phyloP scores from a whole-genome alignment of 1,284 basidiomycete species.

The Cyathus pygmaeus region DNA sequence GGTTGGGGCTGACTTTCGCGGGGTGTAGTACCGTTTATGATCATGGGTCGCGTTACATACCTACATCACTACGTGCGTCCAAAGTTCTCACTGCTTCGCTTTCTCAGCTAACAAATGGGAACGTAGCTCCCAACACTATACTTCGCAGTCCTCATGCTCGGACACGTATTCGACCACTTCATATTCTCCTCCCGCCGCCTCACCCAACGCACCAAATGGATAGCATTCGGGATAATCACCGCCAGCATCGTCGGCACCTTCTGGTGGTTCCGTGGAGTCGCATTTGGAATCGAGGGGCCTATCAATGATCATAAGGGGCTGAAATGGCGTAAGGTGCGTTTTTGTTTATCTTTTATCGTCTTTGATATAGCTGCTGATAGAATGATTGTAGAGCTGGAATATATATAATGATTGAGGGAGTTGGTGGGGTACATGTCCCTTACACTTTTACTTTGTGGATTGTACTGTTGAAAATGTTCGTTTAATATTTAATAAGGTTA shows the following conservation, averaged over 20 bases:
- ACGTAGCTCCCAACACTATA: slow-evolving; percentile 90
- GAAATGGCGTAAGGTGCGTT: slow-evolving; percentile 72
- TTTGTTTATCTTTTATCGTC: slow-evolving; percentile 3
- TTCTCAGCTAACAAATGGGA: slow-evolving; percentile 4
- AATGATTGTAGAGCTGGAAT: slow-evolving; percentile 49
- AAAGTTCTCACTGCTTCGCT: not conserved
- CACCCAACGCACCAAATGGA: slow-evolving; percentile 70
- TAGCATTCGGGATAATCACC: slow-evolving; percentile 74
- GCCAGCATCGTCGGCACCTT: slow-evolving; percentile 79
- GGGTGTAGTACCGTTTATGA: slow-evolving; percentile 85
- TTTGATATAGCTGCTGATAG: slow-evolving; percentile 3
- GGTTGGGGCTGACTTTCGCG: not conserved
- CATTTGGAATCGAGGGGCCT: slow-evolving; percentile 90
- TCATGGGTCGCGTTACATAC: slow-evolving; percentile 96
- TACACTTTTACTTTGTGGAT: too few species aligned
- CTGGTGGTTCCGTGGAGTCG: slow-evolving; percentile 93
- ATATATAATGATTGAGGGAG: slow-evolving; percentile 44
- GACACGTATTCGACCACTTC: slow-evolving; percentile 92
- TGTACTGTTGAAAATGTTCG: too few species aligned
- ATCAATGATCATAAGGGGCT: slow-evolving; percentile 84
- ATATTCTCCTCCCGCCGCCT: slow-evolving; percentile 81
- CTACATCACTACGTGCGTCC: slow-evolving; percentile 85
- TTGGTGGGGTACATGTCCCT: not conserved
- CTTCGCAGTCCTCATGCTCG: slow-evolving; percentile 93
- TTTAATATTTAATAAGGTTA: too few species aligned